Evolutionary conservation across 78 protist species (phyloP), one percentile per base, ranked within the genome.

Genomic region (Bodo saltans): DNA sequence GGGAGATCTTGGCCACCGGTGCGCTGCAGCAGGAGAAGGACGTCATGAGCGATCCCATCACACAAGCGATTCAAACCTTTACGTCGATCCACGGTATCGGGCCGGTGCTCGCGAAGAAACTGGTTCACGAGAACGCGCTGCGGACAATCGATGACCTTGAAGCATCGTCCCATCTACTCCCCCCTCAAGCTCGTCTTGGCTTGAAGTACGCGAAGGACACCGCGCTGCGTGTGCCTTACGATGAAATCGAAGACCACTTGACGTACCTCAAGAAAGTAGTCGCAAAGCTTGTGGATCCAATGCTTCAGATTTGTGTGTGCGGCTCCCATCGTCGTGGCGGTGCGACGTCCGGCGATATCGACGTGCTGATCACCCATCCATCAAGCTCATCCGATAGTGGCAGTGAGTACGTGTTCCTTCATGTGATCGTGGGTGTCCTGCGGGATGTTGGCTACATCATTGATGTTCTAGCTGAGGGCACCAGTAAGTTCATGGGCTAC

Each of bases 401-500:
- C 40, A 17, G 78, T 21, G 21, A 72, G 27, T 83, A 69, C 76
- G 34, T 29, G n/a, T 69, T 32, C 32, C 68, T 83, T 25, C 29
- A 17, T 26, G 17, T 78, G 35, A 12, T 83, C 52, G 42, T 73
- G 23, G 30, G 4, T 35, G 32, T 4, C 25, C 72, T 83, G 29
- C 86, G 72, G 25, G n/a, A 12, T 3, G 79, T 11, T 11, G 79
- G 67, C 69, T 72, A 33, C 33, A 79, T 83, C 28, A 83, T 17
- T 11, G 86, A 83, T 34, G 27, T 28, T 3, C 28, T 83, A 3
- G 30, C 68, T 29, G 74, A 72, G 29, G 86, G 86, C 29, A 3
- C 78, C n/a, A 76, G 38, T n/a, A 83, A 83, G 76, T 72, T 83
- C 70, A 83, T 83, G 86, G 86, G 76, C 29, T 26, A 33, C 72